Conservation (phyloP, 345 rosid species). For the Murraya koenigii region DNA sequence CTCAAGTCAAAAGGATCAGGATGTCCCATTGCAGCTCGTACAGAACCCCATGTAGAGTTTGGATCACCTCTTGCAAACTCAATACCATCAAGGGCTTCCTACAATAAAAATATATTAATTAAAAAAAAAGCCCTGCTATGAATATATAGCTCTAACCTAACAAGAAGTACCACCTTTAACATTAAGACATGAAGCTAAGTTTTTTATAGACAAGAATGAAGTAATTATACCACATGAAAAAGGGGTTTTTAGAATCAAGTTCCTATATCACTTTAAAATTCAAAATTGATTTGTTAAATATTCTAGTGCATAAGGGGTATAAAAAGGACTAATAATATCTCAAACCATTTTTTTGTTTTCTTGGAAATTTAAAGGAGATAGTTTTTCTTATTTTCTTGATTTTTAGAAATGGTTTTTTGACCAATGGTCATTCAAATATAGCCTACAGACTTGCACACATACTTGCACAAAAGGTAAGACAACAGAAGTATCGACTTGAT, state of each 20-base stretch:
- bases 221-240: not conserved
- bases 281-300: not conserved
- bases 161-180: not conserved
- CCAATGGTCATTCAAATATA: not conserved
- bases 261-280: not conserved
- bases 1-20: slow-evolving; percentile 81
- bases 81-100: slow-evolving; percentile 93
- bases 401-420: not conserved
- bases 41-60: slow-evolving; percentile 76
- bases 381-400: too few species aligned
- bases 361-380: not conserved
- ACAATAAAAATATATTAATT: slow-evolving; percentile 16
- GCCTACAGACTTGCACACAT: slow-evolving; percentile 15
- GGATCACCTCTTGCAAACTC: slow-evolving; percentile 83
- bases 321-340: not conserved
- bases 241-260: not conserved
- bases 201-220: not conserved
- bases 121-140: not conserved
- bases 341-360: not conserved
- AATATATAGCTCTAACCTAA: not conserved
- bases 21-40: slow-evolving; percentile 87
- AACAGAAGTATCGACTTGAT: slow-evolving; percentile 65
- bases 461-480: slow-evolving; percentile 84
- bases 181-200: not conserved
- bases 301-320: not conserved